Percentiles rank a stretch among this genome's conserved stretches.
phyloP scores from a whole-genome alignment of 192 early-diverging fungal species.

The Linnemannia hyalina region DNA sequence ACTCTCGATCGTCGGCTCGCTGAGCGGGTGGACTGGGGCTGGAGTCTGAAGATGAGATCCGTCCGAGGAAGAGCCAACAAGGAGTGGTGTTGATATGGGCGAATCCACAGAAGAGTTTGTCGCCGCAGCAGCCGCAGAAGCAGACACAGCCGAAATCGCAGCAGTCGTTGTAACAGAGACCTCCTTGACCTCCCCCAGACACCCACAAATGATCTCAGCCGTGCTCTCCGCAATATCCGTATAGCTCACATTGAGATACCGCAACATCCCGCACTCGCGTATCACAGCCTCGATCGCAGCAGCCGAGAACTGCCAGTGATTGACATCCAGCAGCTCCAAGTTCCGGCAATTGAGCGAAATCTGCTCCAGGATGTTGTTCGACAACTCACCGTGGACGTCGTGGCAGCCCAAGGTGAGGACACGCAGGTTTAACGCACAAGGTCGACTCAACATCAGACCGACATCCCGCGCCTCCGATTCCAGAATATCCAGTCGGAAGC shows the following conservation, averaged over 20 bases:
- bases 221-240: constrained; percentile 39
- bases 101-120: not conserved
- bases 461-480: constrained; percentile 52
- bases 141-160: not conserved
- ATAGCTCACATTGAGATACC: constrained; percentile 52
- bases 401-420: constrained; percentile 51
- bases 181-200: constrained; percentile 38
- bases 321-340: constrained; percentile 49
- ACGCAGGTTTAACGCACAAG: constrained; percentile 30
- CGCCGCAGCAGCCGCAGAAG: not conserved
- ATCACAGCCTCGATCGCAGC: constrained; percentile 41
- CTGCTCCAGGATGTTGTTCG: constrained; percentile 49
- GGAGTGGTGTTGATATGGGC: constrained; percentile 3
- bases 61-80: not conserved
- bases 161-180: not conserved
- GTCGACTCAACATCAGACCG: constrained; percentile 29
- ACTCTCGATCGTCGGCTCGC: not conserved
- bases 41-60: constrained; percentile 26
- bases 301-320: constrained; percentile 56
- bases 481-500: constrained; percentile 53
- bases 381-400: constrained; percentile 47
- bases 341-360: constrained; percentile 47
- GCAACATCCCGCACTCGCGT: constrained; percentile 40
- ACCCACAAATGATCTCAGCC: constrained; percentile 30
- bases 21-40: not conserved